A percentile compares a stretch with the other conserved stretches of the same genome.
These are phyloP conservation scores for Phialophora tarda DNA, from an alignment of 2,329 filamentous ascomycete species.

Conservation along the genomic window DNA sequence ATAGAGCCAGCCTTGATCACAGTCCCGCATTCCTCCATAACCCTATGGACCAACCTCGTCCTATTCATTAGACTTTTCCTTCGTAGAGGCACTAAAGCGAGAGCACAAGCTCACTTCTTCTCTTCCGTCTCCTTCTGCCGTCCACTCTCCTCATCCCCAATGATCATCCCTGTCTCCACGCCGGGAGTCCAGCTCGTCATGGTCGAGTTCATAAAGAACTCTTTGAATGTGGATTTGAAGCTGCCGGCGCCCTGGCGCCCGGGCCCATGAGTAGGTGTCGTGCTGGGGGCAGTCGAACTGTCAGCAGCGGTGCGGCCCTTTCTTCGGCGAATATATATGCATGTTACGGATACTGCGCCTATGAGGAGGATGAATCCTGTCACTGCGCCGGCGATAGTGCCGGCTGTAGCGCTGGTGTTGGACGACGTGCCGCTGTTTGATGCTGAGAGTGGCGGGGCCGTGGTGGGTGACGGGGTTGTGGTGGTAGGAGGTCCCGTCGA, in stretches of 20 bases:
- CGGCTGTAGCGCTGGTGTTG: too few species aligned
- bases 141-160: not conserved
- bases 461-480: too few species aligned
- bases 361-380: not conserved
- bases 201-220: not conserved
- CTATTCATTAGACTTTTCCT: not conserved
- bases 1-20: too few species aligned
- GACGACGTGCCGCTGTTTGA: not conserved
- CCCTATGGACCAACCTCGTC: too few species aligned
- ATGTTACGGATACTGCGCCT: not conserved
- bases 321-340: not conserved
- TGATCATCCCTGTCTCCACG: not conserved
- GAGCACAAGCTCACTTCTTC: not conserved
- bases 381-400: not conserved
- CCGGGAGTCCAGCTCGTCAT: not conserved
- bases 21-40: too few species aligned
- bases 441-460: too few species aligned
- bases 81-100: too few species aligned
- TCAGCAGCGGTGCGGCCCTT: too few species aligned
- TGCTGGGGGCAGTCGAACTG: not conserved
- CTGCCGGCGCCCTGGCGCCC: too few species aligned
- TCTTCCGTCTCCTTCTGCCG: not conserved
- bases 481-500: not conserved
- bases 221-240: not conserved
- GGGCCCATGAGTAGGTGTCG: too few species aligned